A percentile compares a stretch with the other conserved stretches of the same genome.
phyloP scores from a whole-genome alignment of 2,329 filamentous ascomycete genomes.

The Alternaria panax region DNA sequence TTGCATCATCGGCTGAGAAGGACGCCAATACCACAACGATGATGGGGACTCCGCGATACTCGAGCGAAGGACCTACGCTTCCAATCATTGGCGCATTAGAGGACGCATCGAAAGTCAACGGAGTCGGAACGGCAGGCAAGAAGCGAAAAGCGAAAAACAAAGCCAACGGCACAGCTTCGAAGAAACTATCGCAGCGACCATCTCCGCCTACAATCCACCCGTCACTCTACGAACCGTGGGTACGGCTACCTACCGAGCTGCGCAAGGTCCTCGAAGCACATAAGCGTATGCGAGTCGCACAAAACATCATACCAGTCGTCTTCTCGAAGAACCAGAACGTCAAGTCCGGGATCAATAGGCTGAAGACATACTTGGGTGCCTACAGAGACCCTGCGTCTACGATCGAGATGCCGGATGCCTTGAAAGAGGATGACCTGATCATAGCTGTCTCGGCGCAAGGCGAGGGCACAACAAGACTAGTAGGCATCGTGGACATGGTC shows the following conservation, averaged over 20 bases:
- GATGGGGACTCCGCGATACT: constrained; percentile 19
- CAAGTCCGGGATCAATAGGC: constrained; percentile 22
- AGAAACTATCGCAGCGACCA: constrained; percentile 6
- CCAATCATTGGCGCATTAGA: constrained; percentile 18
- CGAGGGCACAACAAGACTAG: constrained; percentile 28
- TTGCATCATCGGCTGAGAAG: constrained; percentile 23
- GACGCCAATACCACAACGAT: constrained; percentile 6
- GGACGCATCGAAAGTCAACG: not conserved
- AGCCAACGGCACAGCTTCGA: not conserved
- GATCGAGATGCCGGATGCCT: constrained; percentile 16
- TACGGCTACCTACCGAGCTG: constrained; percentile 16
- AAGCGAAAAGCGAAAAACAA: constrained; percentile 17
- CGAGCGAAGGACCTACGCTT: constrained; percentile 34
- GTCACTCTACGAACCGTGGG: constrained; percentile 31
- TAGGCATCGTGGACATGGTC: constrained; percentile 31
- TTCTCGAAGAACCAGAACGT: constrained; percentile 34
- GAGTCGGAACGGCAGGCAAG: not conserved
- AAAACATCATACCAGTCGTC: constrained; percentile 23
- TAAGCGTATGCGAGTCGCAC: constrained; percentile 3
- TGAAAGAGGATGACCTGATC: constrained; percentile 11
- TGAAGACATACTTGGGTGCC: constrained; percentile 21
- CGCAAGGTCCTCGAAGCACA: constrained; percentile 12
- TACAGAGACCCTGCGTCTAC: constrained; percentile 11
- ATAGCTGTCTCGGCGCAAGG: constrained; percentile 33
- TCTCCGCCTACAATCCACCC: constrained; percentile 18